A percentile compares a stretch with the other conserved stretches of the same genome.
Conservation (phyloP, 805 yeast genomes). For the Wickerhamomyces hampshirensis region DNA sequence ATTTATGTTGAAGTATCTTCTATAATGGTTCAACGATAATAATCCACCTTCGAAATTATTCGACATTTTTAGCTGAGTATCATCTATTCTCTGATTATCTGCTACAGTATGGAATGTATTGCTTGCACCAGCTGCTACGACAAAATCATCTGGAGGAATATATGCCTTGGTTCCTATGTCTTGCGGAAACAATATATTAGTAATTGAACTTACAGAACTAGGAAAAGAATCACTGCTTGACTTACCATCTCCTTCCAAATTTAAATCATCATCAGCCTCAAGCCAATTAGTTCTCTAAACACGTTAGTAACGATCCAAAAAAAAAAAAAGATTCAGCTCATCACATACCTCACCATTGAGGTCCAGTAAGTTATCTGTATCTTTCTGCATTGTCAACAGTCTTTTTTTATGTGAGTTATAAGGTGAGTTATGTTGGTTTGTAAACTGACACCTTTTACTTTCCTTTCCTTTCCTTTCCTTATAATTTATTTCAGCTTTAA, state of each 20-base stretch:
- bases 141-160: constrained; percentile 28
- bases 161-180: constrained; percentile 27
- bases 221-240: too few species aligned
- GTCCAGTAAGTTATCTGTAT: constrained; percentile 11
- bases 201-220: too few species aligned
- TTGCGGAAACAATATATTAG: background rate
- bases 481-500: too few species aligned
- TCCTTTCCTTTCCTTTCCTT: too few species aligned
- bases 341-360: constrained; percentile 5
- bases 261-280: constrained; percentile 21
- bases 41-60: constrained; percentile 36
- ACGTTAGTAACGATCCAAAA: constrained; percentile 4
- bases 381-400: background rate
- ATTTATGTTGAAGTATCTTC: constrained; percentile 65
- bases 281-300: constrained; percentile 16
- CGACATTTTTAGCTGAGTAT: constrained; percentile 6
- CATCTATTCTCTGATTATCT: background rate
- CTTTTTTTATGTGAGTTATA: background rate
- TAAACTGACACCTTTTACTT: background rate
- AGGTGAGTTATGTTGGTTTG: background rate
- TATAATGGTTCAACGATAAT: constrained; percentile 54
- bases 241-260: too few species aligned
- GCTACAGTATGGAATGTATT: background rate
- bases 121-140: constrained; percentile 7
- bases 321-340: constrained; percentile 1